These are phyloP conservation scores for Cymbopogon citratus DNA, from an alignment of 176 grass and related monocot genomes.

Conservation along the genomic window DNA sequence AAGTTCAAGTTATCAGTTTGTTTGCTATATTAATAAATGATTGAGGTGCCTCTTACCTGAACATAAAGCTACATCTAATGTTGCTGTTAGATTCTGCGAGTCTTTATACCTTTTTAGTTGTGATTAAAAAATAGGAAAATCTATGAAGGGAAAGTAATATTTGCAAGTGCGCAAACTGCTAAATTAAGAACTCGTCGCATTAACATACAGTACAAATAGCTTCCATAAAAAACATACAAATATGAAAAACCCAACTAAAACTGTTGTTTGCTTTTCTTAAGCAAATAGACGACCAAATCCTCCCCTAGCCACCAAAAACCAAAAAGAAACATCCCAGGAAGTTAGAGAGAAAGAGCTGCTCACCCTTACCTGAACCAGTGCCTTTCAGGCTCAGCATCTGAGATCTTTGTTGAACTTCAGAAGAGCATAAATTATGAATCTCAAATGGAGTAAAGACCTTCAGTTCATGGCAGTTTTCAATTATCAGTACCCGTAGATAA, in stretches of 20 bases:
- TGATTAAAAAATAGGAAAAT: background rate
- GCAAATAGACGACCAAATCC: background rate
- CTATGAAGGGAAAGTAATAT: background rate
- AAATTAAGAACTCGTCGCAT: background rate
- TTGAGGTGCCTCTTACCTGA: background rate
- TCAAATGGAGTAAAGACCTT: background rate
- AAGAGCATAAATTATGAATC: background rate
- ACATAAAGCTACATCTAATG: background rate
- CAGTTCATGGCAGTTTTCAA: conserved; percentile 8
- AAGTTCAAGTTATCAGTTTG: background rate
- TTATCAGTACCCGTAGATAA: background rate
- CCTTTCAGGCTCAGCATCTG: background rate
- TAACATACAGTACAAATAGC: background rate
- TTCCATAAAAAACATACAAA: background rate
- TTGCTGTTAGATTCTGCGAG: background rate
- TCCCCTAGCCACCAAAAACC: background rate
- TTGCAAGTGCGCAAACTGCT: background rate
- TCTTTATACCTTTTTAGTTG: background rate
- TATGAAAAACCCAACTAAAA: background rate
- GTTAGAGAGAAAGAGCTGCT: background rate
- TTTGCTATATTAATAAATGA: background rate
- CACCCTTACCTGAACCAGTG: background rate
- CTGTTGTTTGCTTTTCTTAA: background rate
- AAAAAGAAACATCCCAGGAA: background rate
- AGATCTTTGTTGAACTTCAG: background rate